These are phyloP conservation scores for Drechslerella stenobrocha DNA, from an alignment of 2,329 filamentous ascomycete species.

Conservation along the genomic window DNA sequence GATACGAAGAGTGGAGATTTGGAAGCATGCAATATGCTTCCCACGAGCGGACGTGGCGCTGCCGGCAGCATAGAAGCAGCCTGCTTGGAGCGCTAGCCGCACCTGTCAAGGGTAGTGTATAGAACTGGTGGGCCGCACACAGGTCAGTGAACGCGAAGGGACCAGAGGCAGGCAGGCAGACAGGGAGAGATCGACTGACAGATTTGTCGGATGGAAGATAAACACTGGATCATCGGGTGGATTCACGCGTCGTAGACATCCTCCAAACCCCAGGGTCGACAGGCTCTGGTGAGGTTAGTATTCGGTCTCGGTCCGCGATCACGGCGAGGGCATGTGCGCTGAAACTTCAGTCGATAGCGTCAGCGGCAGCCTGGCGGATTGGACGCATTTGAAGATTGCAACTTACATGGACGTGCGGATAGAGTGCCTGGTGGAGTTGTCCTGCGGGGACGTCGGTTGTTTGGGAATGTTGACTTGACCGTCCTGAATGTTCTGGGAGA, in stretches of 20 bases:
- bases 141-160: neutral
- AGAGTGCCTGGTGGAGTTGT: too few relatives aligned
- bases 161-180: too few relatives aligned
- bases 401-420: too few relatives aligned
- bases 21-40: constrained; percentile 46
- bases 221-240: constrained; percentile 31
- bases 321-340: constrained; percentile 31
- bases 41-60: constrained; percentile 40
- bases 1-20: constrained; percentile 48
- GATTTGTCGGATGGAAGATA: constrained; percentile 1
- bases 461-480: too few relatives aligned
- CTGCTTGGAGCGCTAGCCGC: constrained; percentile 14
- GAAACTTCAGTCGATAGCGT: neutral
- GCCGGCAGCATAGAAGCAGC: constrained; percentile 30
- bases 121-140: neutral
- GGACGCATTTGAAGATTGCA: too few relatives aligned
- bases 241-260: constrained; percentile 29
- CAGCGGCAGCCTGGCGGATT: neutral
- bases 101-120: neutral
- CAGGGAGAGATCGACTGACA: neutral
- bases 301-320: constrained; percentile 8
- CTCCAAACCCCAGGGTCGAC: constrained; percentile 9
- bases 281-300: neutral
- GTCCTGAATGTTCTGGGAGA: too few relatives aligned
- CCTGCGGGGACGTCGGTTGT: too few relatives aligned